These are phyloP conservation scores for Pythium myriotylum DNA, from an alignment of 352 stramenopile genomes.

Conservation along the genomic window DNA sequence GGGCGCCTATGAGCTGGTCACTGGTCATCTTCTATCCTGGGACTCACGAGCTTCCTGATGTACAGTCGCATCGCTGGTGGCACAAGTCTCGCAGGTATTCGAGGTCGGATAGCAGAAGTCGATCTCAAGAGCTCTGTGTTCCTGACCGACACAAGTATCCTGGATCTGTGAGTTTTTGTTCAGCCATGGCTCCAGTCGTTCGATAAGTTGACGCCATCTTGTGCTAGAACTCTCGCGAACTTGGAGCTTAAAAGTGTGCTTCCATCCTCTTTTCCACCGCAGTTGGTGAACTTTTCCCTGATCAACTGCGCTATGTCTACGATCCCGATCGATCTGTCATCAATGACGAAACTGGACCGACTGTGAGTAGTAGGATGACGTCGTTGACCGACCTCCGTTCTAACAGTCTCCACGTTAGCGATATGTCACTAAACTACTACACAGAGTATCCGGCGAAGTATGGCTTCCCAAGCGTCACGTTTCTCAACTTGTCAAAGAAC, in stretches of 20 bases:
- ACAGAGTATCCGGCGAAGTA: slow-evolving; percentile 55
- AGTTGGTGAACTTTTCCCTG: slow-evolving; percentile 55
- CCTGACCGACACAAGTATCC: slow-evolving; percentile 35
- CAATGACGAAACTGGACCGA: slow-evolving; percentile 49
- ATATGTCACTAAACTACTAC: slow-evolving; percentile 62
- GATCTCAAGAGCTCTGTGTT: slow-evolving; percentile 39
- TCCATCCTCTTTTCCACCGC: slow-evolving; percentile 52
- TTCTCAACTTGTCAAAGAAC: slow-evolving; percentile 63
- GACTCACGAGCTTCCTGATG: not conserved
- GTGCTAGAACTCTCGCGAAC: slow-evolving; percentile 52
- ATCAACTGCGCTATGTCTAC: slow-evolving; percentile 58
- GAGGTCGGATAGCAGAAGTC: slow-evolving; percentile 47
- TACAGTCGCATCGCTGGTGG: slow-evolving; percentile 53
- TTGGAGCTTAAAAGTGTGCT: slow-evolving; percentile 43
- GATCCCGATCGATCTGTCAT: slow-evolving; percentile 52
- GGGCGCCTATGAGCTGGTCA: not conserved
- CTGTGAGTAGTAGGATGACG: slow-evolving; percentile 45
- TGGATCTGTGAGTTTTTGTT: slow-evolving; percentile 42
- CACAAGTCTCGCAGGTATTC: slow-evolving; percentile 41
- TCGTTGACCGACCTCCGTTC: not conserved
- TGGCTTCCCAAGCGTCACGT: slow-evolving; percentile 37
- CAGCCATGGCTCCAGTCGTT: not conserved
- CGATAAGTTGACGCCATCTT: not conserved
- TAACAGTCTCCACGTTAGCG: slow-evolving; percentile 20
- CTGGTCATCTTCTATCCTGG: too few species aligned